These are phyloP conservation scores for Ottelia alismoides DNA, from an alignment of 106 monocot genomes.

Conservation along the genomic window DNA sequence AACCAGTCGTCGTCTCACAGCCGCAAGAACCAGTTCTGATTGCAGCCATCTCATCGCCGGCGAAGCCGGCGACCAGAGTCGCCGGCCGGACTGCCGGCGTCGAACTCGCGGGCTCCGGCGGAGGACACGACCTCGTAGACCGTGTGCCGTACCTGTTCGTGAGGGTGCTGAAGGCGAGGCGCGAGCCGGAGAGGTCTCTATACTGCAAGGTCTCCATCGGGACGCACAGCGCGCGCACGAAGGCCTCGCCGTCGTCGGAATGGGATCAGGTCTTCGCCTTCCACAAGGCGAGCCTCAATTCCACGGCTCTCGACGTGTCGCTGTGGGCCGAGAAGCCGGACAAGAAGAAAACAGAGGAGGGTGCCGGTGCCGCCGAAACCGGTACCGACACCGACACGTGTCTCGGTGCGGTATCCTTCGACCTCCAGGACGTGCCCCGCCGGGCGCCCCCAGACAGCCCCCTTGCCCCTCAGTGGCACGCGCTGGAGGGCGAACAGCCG, in stretches of 20 bases:
- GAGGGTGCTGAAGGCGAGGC: conserved; percentile 53
- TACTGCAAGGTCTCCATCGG: conserved; percentile 63
- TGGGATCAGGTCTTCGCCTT: conserved; percentile 93
- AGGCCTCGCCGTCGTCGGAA: conserved; percentile 7
- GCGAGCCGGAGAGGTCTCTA: conserved; percentile 4
- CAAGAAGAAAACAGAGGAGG: conserved; percentile 2
- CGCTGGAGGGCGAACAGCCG: conserved; percentile 36
- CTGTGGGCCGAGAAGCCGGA: conserved; percentile 32
- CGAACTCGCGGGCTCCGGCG: no score
- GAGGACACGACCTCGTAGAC: conserved; percentile 65
- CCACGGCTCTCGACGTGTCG: conserved; percentile 57
- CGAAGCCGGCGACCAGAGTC: conserved; percentile 4
- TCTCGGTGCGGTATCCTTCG: conserved; percentile 65
- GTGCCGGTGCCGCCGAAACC: not conserved
- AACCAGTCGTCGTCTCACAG: conserved; percentile 1
- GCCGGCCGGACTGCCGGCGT: conserved; percentile 25
- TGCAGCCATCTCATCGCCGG: conserved; percentile 16
- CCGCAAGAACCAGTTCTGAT: not conserved
- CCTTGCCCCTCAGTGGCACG: conserved; percentile 93
- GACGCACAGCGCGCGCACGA: conserved; percentile 44
- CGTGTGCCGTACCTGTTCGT: conserved; percentile 73
- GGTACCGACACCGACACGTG: no score
- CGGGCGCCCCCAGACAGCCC: conserved; percentile 77
- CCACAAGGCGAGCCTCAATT: conserved; percentile 62
- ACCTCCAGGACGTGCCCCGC: conserved; percentile 78